A percentile compares a stretch with the other conserved stretches of the same genome.
Conservation (phyloP, 768 basidiomycete species). For the Tulasnella sp. region DNA sequence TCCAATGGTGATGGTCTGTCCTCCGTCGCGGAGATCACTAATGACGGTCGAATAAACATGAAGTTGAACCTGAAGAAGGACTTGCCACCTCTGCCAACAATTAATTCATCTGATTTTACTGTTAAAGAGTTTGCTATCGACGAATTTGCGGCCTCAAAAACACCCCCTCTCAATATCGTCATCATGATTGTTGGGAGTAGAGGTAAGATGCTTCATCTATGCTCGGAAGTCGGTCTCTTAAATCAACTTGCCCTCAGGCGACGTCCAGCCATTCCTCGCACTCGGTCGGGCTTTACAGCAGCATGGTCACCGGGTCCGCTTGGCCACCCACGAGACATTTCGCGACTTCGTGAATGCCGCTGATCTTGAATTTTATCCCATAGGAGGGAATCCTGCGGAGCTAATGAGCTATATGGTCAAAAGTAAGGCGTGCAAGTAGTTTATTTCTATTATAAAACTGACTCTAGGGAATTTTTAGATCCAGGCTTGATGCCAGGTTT, state of each 20-base stretch:
- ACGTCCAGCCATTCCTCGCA: slow-evolving; percentile 55
- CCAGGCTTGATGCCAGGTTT: slow-evolving; percentile 51
- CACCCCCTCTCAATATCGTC: slow-evolving; percentile 38
- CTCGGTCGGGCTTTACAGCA: slow-evolving; percentile 37
- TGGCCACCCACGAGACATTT: slow-evolving; percentile 52
- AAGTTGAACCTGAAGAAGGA: slow-evolving; percentile 37
- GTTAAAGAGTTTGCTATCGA: slow-evolving; percentile 42
- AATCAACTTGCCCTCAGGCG: slow-evolving; percentile 31
- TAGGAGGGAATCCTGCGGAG: slow-evolving; percentile 50
- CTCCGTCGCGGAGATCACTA: slow-evolving; percentile 31
- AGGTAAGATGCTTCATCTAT: slow-evolving; percentile 28
- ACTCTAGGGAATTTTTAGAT: slow-evolving; percentile 31
- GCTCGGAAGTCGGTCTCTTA: too few species aligned
- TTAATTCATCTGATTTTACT: slow-evolving; percentile 31
- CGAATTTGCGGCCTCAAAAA: not conserved
- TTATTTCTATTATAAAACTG: not conserved
- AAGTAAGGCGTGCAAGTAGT: slow-evolving; percentile 30
- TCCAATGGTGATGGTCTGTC: slow-evolving; percentile 32
- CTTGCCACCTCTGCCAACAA: slow-evolving; percentile 38
- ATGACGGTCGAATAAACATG: slow-evolving; percentile 37
- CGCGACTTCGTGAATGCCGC: slow-evolving; percentile 38
- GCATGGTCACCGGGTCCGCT: slow-evolving; percentile 45
- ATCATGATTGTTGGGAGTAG: slow-evolving; percentile 57
- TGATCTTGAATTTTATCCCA: slow-evolving; percentile 45
- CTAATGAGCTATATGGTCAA: slow-evolving; percentile 65